Conservation (phyloP, 2,329 filamentous ascomycete species). For the Dothidotthia symphoricarpi region DNA sequence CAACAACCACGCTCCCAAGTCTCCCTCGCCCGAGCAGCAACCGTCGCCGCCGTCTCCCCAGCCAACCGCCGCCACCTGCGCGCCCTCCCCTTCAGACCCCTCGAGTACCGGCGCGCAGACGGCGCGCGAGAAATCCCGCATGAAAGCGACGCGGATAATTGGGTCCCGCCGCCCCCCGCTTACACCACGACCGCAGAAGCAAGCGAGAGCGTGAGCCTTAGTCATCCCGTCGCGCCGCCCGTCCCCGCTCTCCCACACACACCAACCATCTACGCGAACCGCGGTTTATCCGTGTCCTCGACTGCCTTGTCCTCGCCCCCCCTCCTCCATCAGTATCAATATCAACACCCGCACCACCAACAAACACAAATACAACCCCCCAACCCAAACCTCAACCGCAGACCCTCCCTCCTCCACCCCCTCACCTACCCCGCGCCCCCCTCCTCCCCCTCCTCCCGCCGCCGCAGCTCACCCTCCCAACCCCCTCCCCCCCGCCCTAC, state of each 20-base stretch:
- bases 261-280: constrained; percentile 19
- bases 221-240: constrained; percentile 30
- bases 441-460: constrained; percentile 17
- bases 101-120: constrained; percentile 67
- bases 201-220: constrained; percentile 39
- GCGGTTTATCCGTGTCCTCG: constrained; percentile 6
- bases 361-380: too few species aligned
- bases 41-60: constrained; percentile 62
- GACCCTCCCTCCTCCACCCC: constrained; percentile 36
- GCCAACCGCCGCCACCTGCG: constrained; percentile 66
- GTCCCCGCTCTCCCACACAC: too few species aligned
- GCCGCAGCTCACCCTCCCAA: constrained; percentile 25
- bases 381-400: constrained; percentile 18
- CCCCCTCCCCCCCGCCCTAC: constrained; percentile 8
- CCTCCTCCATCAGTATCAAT: constrained; percentile 18
- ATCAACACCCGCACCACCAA: constrained; percentile 4
- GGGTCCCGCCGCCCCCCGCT: constrained; percentile 81
- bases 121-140: constrained; percentile 72
- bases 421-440: constrained; percentile 36
- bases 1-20: constrained; percentile 42
- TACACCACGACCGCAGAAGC: constrained; percentile 64
- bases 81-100: constrained; percentile 53
- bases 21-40: constrained; percentile 46
- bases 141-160: constrained; percentile 84
- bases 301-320: constrained; percentile 27